Base-by-base conservation (phyloP, 2,329 filamentous ascomycete genomes). In the Botrytis aclada region DNA sequence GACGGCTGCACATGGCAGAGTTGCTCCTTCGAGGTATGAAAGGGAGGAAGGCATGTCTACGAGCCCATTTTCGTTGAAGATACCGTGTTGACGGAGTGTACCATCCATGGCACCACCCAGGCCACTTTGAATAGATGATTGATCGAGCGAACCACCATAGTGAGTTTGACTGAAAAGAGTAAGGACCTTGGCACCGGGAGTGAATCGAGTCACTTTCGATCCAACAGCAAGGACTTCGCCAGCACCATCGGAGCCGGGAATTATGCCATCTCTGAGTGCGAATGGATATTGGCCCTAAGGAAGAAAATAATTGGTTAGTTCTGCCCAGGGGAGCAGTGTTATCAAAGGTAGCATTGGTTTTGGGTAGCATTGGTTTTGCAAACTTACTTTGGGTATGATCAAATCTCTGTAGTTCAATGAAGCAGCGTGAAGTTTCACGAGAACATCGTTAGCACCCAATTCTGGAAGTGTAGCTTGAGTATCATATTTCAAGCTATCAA, bases 101-200 rank as follows among this genome's bases (percentile, higher is more conserved):
- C 86, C 86, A 3, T 83, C 77, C 1, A 89, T 69, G 3, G 82
- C 83, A 64, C 88, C 88, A 63, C 89, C 89, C 1, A 91, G 82
- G n/a, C 88, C 88, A 3, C 85, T 86, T 0, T 73, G 66, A 1
- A 79, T 71, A 6, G 79, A 80, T 41, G 62, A 61, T 1, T 63
- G 51, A 41, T 75, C 74, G 39, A 81, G 69, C n/a, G 74, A 69
- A 29, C 80, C 79, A 16, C 74, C 75, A 1, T 79, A 63, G 58
- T 82, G 80, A 0, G 87, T 87, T 76, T 86, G 84, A 74, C 84
- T 82, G 61, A 91, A 89, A 20, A 92, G 84, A 7, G 88, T 89
- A 56, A 89, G 85, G 70, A 87, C 83, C 79, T 88, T 90, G 51
- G 86, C 84, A 58, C 85, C 89, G 74, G 88, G 86, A 73, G 89